Conservation (phyloP, 129 eudicot genomes). For the Helianthus tuberosus region DNA sequence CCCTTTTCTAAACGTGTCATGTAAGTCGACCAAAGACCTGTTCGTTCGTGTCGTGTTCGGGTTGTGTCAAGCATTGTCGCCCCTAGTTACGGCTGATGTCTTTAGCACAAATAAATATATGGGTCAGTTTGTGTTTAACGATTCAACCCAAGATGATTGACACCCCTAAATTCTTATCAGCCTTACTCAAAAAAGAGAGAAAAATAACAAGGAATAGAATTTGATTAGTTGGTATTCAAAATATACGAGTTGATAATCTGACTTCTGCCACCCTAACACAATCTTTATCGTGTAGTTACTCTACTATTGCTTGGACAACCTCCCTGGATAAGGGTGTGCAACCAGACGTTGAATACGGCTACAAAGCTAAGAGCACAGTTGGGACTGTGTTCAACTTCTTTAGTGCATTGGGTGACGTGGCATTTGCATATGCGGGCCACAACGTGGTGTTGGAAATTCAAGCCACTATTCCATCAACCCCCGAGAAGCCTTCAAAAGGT, state of each 20-base stretch:
- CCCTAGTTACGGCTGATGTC: too few relatives aligned
- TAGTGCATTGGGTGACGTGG: conserved; percentile 65
- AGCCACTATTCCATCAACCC: conserved; percentile 71
- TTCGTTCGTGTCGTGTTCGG: too few relatives aligned
- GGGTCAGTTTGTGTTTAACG: too few relatives aligned
- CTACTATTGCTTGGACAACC: conserved; percentile 62
- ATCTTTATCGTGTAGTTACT: conserved; percentile 45
- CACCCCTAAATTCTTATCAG: too few relatives aligned
- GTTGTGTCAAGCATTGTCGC: too few relatives aligned
- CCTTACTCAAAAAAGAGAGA: too few relatives aligned
- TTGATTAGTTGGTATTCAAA: too few relatives aligned
- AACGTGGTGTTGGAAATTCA: conserved; percentile 70
- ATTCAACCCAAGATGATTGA: too few relatives aligned
- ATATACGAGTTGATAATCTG: not conserved
- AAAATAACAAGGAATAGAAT: too few relatives aligned
- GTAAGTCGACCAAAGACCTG: too few relatives aligned
- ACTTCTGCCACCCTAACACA: not conserved
- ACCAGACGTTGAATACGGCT: conserved; percentile 43
- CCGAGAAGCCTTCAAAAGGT: conserved; percentile 68
- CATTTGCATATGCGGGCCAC: conserved; percentile 73
- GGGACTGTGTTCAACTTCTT: conserved; percentile 60
- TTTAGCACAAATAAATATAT: too few relatives aligned
- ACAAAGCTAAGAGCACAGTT: conserved; percentile 35
- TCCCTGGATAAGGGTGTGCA: conserved; percentile 49
- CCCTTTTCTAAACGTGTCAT: too few relatives aligned